These are phyloP conservation scores for Claviceps quebecensis DNA, from an alignment of 2,329 filamentous ascomycete species.

Conservation along the genomic window DNA sequence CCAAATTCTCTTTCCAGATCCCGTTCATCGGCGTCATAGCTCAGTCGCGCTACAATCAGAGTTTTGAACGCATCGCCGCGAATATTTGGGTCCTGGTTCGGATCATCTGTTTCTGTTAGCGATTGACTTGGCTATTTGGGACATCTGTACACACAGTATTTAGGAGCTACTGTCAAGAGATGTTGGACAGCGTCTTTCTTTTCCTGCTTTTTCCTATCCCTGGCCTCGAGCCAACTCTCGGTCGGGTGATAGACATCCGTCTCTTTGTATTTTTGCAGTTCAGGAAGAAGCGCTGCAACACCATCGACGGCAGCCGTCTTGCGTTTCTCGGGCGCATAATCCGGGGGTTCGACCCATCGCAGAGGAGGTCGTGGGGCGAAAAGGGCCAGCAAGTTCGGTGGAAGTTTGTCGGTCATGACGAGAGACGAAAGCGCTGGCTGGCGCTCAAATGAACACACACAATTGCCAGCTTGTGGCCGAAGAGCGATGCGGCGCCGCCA, in stretches of 20 bases:
- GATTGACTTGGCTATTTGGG: not conserved
- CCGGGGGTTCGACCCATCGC: conserved; percentile 72
- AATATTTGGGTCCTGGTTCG: conserved; percentile 72
- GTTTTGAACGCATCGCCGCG: conserved; percentile 92
- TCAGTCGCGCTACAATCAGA: conserved; percentile 78
- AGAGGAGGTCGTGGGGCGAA: conserved; percentile 89
- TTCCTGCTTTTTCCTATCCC: conserved; percentile 72
- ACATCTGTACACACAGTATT: conserved; percentile 38
- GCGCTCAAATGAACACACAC: not conserved
- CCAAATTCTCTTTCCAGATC: conserved; percentile 91
- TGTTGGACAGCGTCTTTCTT: conserved; percentile 56
- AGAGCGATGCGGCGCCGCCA: not conserved
- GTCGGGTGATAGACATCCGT: conserved; percentile 65
- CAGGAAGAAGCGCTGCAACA: conserved; percentile 60
- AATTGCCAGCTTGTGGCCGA: not conserved
- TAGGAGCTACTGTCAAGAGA: conserved; percentile 47
- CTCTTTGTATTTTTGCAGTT: conserved; percentile 63
- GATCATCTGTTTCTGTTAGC: conserved; percentile 47
- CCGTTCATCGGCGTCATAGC: conserved; percentile 76
- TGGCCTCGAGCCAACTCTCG: conserved; percentile 83
- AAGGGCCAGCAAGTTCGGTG: conserved; percentile 79
- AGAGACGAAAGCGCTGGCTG: not conserved
- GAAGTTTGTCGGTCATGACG: conserved; percentile 88
- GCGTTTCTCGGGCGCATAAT: conserved; percentile 71
- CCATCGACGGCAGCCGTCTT: conserved; percentile 60